Conservation (phyloP, 106 monocot genomes). For the Gastrodia elata region DNA sequence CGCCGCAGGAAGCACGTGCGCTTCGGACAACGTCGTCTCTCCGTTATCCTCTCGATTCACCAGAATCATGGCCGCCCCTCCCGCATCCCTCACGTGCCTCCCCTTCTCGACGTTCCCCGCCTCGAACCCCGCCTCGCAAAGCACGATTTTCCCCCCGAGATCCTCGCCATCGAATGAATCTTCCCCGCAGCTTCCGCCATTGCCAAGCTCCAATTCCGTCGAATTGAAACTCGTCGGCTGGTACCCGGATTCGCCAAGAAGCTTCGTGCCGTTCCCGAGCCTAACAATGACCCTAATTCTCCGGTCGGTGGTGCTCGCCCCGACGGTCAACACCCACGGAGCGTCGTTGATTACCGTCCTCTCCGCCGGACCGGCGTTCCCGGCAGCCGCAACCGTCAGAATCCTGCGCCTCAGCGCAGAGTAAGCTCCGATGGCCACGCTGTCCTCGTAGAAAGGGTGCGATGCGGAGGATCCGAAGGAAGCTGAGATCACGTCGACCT, state of each 20-base stretch:
- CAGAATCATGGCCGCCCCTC: conserved; percentile 35
- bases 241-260: conserved; percentile 25
- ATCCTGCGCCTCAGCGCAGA: conserved; percentile 20
- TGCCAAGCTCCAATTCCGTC: background rate
- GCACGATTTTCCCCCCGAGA: conserved; percentile 20
- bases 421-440: conserved; percentile 15
- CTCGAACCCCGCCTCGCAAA: conserved; percentile 8
- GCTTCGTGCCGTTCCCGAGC: conserved; percentile 19
- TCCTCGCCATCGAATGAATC: conserved; percentile 8
- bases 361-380: conserved; percentile 15
- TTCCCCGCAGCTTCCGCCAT: conserved; percentile 7
- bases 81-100: conserved; percentile 18
- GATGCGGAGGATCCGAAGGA: background rate
- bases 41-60: conserved; percentile 2
- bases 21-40: conserved; percentile 3
- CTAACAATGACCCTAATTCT: conserved; percentile 16
- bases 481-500: conserved; percentile 22
- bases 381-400: conserved; percentile 16
- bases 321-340: conserved; percentile 33
- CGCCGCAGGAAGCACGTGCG: conserved; percentile 19
- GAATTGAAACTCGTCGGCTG: conserved; percentile 1
- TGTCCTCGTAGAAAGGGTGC: conserved; percentile 1
- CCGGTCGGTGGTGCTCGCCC: conserved; percentile 25
- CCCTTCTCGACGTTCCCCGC: conserved; percentile 10
- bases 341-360: conserved; percentile 14